Evolutionary conservation across 2,329 filamentous ascomycete genomes (phyloP).

Genomic region (Venturia carpophila): DNA sequence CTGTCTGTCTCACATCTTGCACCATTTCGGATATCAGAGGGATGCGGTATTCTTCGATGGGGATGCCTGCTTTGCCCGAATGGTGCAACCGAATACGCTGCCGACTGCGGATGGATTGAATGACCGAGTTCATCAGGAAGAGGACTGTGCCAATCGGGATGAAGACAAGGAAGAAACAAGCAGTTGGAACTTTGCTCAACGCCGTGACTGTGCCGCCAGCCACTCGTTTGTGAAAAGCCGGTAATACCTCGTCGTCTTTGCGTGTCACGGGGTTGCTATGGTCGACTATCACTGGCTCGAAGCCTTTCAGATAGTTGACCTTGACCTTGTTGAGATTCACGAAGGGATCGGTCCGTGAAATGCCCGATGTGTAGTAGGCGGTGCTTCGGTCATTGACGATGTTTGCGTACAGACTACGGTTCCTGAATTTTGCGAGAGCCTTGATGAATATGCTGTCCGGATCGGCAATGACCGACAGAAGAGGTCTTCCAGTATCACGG

Average conservation of each 20-base stretch:
- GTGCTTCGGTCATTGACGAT: slow-evolving; percentile 78
- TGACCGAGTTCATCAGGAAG: slow-evolving; percentile 66
- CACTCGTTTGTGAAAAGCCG: slow-evolving; percentile 32
- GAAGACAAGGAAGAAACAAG: slow-evolving; percentile 56
- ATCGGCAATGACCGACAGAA: slow-evolving; percentile 76
- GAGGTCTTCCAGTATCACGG: slow-evolving; percentile 69
- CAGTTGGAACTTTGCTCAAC: slow-evolving; percentile 40
- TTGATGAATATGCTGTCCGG: slow-evolving; percentile 78
- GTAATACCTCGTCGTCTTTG: slow-evolving; percentile 26
- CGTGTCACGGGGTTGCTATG: slow-evolving; percentile 51
- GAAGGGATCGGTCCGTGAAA: slow-evolving; percentile 72
- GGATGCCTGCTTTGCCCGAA: slow-evolving; percentile 57
- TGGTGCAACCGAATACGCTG: slow-evolving; percentile 72
- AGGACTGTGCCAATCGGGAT: slow-evolving; percentile 63
- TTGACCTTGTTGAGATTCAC: slow-evolving; percentile 57
- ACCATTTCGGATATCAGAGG: slow-evolving; percentile 54
- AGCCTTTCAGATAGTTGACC: slow-evolving; percentile 66
- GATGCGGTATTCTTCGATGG: slow-evolving; percentile 63
- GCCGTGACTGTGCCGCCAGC: slow-evolving; percentile 31
- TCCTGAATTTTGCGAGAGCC: slow-evolving; percentile 66
- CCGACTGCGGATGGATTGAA: slow-evolving; percentile 69
- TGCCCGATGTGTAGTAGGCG: slow-evolving; percentile 73
- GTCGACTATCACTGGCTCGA: slow-evolving; percentile 69
- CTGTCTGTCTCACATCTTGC: slow-evolving; percentile 64
- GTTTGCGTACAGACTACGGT: slow-evolving; percentile 75